Percentiles rank a stretch among this genome's conserved stretches.
Evolutionary conservation across 768 basidiomycete genomes (phyloP).

Genomic region (Obba rivulosa): DNA sequence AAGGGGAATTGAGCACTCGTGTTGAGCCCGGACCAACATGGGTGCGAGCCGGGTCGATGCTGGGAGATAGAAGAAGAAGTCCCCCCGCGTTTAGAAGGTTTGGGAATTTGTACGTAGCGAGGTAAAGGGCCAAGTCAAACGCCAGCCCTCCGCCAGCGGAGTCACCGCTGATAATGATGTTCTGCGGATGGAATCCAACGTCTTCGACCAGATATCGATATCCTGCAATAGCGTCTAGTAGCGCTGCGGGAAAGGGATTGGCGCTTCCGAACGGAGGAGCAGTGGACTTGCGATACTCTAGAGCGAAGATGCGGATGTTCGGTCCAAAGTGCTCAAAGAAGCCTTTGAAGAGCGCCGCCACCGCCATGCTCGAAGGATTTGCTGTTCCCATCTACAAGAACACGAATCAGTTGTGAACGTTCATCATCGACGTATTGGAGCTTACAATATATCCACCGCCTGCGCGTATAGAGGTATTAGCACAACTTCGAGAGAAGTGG

Average conservation of each 20-base stretch:
- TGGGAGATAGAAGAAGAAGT: constrained; percentile 28
- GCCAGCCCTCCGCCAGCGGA: constrained; percentile 77
- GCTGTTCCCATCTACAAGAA: neutral
- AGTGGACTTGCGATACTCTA: constrained; percentile 70
- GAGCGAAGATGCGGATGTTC: constrained; percentile 46
- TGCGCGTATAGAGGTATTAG: no score
- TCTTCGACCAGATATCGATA: constrained; percentile 63
- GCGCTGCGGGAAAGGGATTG: constrained; percentile 68
- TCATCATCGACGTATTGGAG: no score
- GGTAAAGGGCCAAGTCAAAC: constrained; percentile 55
- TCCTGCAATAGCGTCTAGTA: constrained; percentile 70
- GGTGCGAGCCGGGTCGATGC: constrained; percentile 12
- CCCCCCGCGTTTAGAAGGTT: constrained; percentile 37
- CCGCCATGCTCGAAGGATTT: constrained; percentile 3
- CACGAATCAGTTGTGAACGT: no score
- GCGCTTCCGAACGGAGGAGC: constrained; percentile 31
- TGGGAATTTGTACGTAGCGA: constrained; percentile 41
- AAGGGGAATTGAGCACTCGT: neutral
- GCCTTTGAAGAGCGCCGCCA: constrained; percentile 39
- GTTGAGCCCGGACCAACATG: constrained; percentile 4
- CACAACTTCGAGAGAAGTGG: no score
- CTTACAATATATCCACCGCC: no score
- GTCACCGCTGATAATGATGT: constrained; percentile 69
- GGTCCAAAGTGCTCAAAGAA: constrained; percentile 40
- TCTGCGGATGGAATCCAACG: constrained; percentile 48